Evolutionary conservation across 164 flowering plant species (phyloP).

Genomic region (Nymphaea thermarum): DNA sequence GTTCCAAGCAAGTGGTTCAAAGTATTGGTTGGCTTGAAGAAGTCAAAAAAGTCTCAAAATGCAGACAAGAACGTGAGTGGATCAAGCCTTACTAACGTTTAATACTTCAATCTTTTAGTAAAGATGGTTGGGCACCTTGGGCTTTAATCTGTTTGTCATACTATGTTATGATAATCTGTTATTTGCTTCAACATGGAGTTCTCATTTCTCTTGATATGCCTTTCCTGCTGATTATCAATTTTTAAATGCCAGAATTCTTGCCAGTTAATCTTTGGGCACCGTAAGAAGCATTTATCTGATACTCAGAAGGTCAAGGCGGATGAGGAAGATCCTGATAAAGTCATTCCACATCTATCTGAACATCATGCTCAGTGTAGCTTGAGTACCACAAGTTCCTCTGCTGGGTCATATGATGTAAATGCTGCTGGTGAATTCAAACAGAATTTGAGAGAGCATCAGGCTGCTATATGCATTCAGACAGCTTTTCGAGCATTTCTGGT

Average conservation of each 20-base stretch:
- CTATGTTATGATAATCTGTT: no score
- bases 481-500: slow-evolving; percentile 97
- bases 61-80: slow-evolving; percentile 43
- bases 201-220: not conserved
- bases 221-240: not conserved
- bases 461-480: slow-evolving; percentile 77
- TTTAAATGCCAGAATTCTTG: slow-evolving; percentile 26
- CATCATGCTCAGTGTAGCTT: slow-evolving; percentile 14
- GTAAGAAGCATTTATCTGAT: slow-evolving; percentile 51
- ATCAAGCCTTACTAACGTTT: slow-evolving; percentile 1
- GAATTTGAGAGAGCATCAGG: slow-evolving; percentile 46
- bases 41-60: slow-evolving; percentile 54
- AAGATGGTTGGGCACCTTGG: no score
- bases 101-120: no score
- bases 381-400: slow-evolving; percentile 27
- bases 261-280: slow-evolving; percentile 33
- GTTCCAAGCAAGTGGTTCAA: slow-evolving; percentile 75
- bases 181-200: not conserved
- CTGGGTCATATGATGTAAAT: slow-evolving; percentile 29
- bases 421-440: slow-evolving; percentile 24
- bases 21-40: slow-evolving; percentile 68
- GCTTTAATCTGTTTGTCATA: no score
- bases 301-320: slow-evolving; percentile 23
- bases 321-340: slow-evolving; percentile 22
- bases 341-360: slow-evolving; percentile 23